A percentile compares a stretch with the other conserved stretches of the same genome.
Conservation (phyloP, 1,284 basidiomycete genomes). For the Kwoniella shivajii region DNA sequence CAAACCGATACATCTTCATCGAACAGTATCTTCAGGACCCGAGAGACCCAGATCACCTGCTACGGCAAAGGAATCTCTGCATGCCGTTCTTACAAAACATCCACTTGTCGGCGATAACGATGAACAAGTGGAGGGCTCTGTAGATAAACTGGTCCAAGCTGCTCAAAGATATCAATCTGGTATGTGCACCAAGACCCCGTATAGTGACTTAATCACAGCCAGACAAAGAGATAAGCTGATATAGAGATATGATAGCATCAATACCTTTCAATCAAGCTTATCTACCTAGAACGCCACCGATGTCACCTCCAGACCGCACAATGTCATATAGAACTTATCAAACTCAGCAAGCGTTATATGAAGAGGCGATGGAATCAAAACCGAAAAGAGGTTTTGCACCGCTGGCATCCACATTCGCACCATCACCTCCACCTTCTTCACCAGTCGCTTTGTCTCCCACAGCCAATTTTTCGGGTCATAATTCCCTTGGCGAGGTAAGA, state of each 20-base stretch:
- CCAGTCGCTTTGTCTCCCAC: not conserved
- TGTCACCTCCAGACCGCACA: not conserved
- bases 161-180: constrained; percentile 3
- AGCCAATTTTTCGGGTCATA: too few species aligned
- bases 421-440: constrained; percentile 1
- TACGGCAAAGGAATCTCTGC: constrained; percentile 3
- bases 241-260: too few species aligned
- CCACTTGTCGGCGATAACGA: not conserved
- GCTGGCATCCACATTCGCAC: not conserved
- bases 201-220: too few species aligned
- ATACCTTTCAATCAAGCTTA: not conserved
- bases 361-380: too few species aligned
- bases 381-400: not conserved
- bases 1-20: not conserved
- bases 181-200: not conserved
- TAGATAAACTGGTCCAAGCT: not conserved
- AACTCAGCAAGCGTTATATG: too few species aligned
- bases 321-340: too few species aligned
- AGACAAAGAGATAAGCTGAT: too few species aligned
- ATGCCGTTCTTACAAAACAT: not conserved
- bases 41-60: constrained; percentile 7
- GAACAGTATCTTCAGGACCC: constrained; percentile 3
- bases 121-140: not conserved
- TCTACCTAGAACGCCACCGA: not conserved
- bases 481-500: too few species aligned